Conservation (phyloP, 257 asterid genomes). For the Solanum pimpinellifolium region DNA sequence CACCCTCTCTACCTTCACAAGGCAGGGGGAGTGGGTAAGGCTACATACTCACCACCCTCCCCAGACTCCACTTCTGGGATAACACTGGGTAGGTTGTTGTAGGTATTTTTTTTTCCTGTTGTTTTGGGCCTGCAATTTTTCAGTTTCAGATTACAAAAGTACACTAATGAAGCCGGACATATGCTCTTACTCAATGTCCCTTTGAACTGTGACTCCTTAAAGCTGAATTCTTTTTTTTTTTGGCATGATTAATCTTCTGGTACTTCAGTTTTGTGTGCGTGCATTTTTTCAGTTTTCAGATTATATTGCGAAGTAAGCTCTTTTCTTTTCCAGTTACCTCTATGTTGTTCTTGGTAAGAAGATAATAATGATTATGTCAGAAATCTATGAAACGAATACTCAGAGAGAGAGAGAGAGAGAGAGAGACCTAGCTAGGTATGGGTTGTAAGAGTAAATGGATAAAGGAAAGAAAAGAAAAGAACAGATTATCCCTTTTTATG, state of each 20-base stretch:
- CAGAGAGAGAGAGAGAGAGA: too few relatives aligned
- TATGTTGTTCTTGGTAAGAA: neutral
- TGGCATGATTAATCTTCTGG: neutral
- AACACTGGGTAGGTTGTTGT: neutral
- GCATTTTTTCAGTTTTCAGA: neutral
- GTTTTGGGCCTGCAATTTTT: neutral
- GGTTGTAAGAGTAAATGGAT: neutral
- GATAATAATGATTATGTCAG: neutral
- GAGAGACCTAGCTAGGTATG: neutral
- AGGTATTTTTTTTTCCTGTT: neutral
- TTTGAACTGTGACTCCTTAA: too few relatives aligned
- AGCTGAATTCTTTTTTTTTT: too few relatives aligned
- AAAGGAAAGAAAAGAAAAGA: neutral
- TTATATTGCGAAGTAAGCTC: neutral
- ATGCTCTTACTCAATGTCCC: too few relatives aligned
- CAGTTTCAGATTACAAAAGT: too few relatives aligned
- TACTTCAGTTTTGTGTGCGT: neutral
- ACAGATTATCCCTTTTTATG: neutral
- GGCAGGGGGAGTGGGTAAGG: neutral
- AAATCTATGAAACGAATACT: neutral
- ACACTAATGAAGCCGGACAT: too few relatives aligned
- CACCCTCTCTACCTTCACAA: neutral
- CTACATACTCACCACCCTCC: neutral
- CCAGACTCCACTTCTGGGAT: neutral
- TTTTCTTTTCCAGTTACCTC: neutral